These are phyloP conservation scores for Emmonsiellopsis sp. DNA, from an alignment of 2,329 filamentous ascomycete species.

Conservation along the genomic window DNA sequence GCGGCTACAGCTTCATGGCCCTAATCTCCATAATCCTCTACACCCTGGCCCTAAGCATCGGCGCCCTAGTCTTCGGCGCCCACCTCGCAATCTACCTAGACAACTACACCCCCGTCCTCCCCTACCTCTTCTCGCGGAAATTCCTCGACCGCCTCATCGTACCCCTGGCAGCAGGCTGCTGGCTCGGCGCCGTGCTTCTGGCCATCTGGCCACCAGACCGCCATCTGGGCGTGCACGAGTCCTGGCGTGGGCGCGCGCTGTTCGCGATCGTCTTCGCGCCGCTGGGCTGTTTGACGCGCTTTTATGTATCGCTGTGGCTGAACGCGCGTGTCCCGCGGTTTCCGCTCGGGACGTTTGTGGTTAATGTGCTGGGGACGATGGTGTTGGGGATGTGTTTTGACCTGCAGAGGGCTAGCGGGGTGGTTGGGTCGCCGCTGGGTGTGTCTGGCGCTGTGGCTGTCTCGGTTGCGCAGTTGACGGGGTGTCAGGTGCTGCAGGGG, in stretches of 20 bases:
- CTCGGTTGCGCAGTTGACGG: conserved; percentile 26
- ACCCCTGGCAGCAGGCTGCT: conserved; percentile 61
- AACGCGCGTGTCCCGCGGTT: conserved; percentile 61
- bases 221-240: conserved; percentile 31
- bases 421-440: conserved; percentile 32
- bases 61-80: conserved; percentile 61
- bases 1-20: conserved; percentile 76
- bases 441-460: conserved; percentile 34
- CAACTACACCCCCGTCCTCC: conserved; percentile 50
- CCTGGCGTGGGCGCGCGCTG: conserved; percentile 66
- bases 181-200: conserved; percentile 68
- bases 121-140: conserved; percentile 48
- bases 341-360: conserved; percentile 75
- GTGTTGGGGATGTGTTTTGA: conserved; percentile 71
- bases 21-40: conserved; percentile 64
- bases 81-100: conserved; percentile 62
- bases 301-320: conserved; percentile 61
- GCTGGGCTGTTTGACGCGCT: conserved; percentile 65
- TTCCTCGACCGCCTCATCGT: conserved; percentile 56
- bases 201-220: conserved; percentile 60
- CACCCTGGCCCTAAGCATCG: conserved; percentile 62
- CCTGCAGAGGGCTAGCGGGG: conserved; percentile 55
- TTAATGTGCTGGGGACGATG: conserved; percentile 69
- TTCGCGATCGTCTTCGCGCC: conserved; percentile 80
- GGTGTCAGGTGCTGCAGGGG: conserved; percentile 60